Base-by-base conservation (phyloP, 495 filamentous ascomycete genomes). In the Aspergillus olivimuriae region DNA sequence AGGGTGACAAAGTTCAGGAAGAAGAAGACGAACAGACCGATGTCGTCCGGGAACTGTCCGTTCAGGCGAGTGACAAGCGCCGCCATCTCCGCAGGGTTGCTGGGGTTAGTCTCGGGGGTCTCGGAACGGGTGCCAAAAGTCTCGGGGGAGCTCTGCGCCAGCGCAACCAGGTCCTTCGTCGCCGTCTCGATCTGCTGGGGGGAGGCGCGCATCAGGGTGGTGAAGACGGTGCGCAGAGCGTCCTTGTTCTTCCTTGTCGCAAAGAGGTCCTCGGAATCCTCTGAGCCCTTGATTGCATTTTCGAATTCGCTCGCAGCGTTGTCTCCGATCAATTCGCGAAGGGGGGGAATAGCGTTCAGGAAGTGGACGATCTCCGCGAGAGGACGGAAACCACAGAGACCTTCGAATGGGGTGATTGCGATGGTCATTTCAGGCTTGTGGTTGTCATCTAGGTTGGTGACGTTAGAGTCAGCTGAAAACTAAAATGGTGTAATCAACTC, bases 401-500 rank as follows among this genome's bases (percentile, higher is more conserved):
- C 92, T 56, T 96, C 92, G 49, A 98, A 98, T 2, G 86, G 83
- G 2, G 92, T 96, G 58, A 98, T 81, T 41, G 92, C 92, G 57
- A 98, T 95, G 42, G 91, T 86, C 92, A 98, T 98, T 65, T 98
- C 92, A 34, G 92, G 92, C 65, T 98, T 98, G 72, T 98, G 92
- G 64, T 98, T 98, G 69, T 96, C 91, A 74, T 98, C 91, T 82
- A 28, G n/a, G n/a, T n/a, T n/a, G n/a, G n/a, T n/a, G n/a, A n/a
- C n/a, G n/a, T n/a, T n/a, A n/a, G n/a, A n/a, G n/a, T n/a, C n/a
- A n/a, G n/a, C n/a, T n/a, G n/a, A n/a, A n/a, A n/a, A n/a, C n/a
- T n/a, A n/a, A 2, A 3, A 8, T n/a, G 1, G 10, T 30, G 4
- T 3, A 1, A 26, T 39, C 15, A 50, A 15, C 16, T 37, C 55